These are phyloP conservation scores for Ustilago nuda DNA, from an alignment of 1,284 basidiomycete species.

Conservation along the genomic window DNA sequence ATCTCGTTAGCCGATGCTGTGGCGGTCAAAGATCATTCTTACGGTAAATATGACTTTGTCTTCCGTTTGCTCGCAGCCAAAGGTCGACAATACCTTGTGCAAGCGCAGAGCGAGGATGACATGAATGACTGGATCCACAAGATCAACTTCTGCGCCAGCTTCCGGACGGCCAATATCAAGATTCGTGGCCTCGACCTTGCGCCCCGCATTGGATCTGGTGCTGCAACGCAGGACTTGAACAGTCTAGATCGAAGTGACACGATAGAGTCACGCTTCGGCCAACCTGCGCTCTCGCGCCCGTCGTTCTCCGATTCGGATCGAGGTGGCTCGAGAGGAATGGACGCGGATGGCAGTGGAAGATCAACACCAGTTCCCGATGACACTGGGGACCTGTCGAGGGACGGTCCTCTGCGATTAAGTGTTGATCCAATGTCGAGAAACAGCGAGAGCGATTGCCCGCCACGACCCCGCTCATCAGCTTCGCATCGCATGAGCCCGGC, in stretches of 20 bases:
- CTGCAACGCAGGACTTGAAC: slow-evolving; percentile 17
- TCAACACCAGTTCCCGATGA: slow-evolving; percentile 32
- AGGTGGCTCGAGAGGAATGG: slow-evolving; percentile 8
- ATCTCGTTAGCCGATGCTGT: slow-evolving; percentile 74
- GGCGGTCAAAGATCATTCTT: slow-evolving; percentile 59
- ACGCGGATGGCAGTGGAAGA: slow-evolving; percentile 29
- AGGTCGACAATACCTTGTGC: slow-evolving; percentile 81
- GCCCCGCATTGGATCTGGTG: slow-evolving; percentile 22
- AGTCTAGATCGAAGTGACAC: slow-evolving; percentile 64
- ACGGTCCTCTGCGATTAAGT: slow-evolving; percentile 13
- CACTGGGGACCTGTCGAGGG: slow-evolving; percentile 23
- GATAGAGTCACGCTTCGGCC: slow-evolving; percentile 29
- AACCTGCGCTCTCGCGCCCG: slow-evolving; percentile 11
- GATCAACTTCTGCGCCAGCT: slow-evolving; percentile 94
- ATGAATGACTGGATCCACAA: slow-evolving; percentile 91
- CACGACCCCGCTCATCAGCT: slow-evolving; percentile 41
- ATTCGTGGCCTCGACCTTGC: slow-evolving; percentile 76
- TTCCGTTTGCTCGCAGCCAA: slow-evolving; percentile 79
- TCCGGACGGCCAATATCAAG: slow-evolving; percentile 85
- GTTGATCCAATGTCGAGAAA: slow-evolving; percentile 20
- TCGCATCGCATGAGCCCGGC: slow-evolving; percentile 38
- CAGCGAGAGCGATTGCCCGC: slow-evolving; percentile 24
- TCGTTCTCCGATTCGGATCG: slow-evolving; percentile 37
- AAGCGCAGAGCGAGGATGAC: slow-evolving; percentile 79
- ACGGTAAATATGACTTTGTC: slow-evolving; percentile 76